These are phyloP conservation scores for Opeltia flavorubescens DNA, from an alignment of 495 filamentous ascomycete species.

Conservation along the genomic window DNA sequence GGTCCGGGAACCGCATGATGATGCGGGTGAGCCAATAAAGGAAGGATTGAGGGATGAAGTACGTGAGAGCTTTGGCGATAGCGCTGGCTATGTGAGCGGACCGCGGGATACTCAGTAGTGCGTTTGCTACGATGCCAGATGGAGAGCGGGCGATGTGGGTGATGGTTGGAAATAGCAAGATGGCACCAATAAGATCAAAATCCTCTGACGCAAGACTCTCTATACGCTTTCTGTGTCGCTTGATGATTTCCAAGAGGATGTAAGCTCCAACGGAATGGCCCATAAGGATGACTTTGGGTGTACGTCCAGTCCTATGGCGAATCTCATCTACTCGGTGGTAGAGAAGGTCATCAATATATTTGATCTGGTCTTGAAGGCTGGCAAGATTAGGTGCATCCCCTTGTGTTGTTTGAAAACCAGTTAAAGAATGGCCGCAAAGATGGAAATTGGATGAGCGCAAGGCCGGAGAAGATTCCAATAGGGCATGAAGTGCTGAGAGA, in stretches of 20 bases:
- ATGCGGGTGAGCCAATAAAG: slow-evolving; percentile 30
- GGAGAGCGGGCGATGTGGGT: slow-evolving; percentile 56
- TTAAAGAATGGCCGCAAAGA: slow-evolving; percentile 57
- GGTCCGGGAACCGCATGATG: slow-evolving; percentile 38
- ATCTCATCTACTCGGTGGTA: slow-evolving; percentile 4
- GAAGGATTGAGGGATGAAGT: slow-evolving; percentile 26
- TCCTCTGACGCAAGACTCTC: slow-evolving; percentile 9
- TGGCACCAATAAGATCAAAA: slow-evolving; percentile 41
- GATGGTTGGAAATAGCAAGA: slow-evolving; percentile 68
- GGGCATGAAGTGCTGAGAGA: slow-evolving; percentile 35
- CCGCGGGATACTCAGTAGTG: slow-evolving; percentile 28
- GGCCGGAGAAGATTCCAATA: slow-evolving; percentile 10
- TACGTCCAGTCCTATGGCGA: slow-evolving; percentile 1
- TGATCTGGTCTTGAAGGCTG: slow-evolving; percentile 51
- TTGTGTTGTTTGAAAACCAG: slow-evolving; percentile 51
- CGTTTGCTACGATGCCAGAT: slow-evolving; percentile 42
- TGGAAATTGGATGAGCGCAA: slow-evolving; percentile 29
- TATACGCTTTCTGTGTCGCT: slow-evolving; percentile 29
- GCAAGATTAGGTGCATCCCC: slow-evolving; percentile 18
- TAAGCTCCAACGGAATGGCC: slow-evolving; percentile 76
- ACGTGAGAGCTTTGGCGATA: slow-evolving; percentile 33
- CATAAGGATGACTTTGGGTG: slow-evolving; percentile 51
- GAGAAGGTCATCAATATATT: slow-evolving; percentile 26
- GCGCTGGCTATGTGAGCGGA: slow-evolving; percentile 39
- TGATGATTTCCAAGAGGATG: slow-evolving; percentile 58